Percentiles rank a stretch among this genome's conserved stretches.
Conservation (phyloP, 169 alveolate genomes). For the Plasmodium fragile region DNA sequence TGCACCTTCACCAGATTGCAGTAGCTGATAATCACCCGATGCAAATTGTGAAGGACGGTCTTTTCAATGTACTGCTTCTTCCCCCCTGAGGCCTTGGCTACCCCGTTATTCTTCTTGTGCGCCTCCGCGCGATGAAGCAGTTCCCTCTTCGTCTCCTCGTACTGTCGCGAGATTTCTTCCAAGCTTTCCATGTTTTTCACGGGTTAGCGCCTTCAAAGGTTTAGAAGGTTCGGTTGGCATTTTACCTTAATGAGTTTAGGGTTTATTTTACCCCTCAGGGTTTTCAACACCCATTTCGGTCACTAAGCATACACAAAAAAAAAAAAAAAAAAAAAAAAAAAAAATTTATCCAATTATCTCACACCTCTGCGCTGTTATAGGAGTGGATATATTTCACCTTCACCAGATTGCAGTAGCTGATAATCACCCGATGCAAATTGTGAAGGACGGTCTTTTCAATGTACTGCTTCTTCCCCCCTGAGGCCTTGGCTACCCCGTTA, state of each 20-base stretch:
- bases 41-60: slow-evolving; percentile 6
- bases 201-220: too few relatives aligned
- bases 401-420: slow-evolving; percentile 11
- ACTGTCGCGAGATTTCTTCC: not conserved
- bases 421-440: slow-evolving; percentile 10
- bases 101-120: not conserved
- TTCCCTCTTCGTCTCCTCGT: not conserved
- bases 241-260: not conserved
- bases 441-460: slow-evolving; percentile 16
- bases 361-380: not conserved
- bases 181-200: not conserved
- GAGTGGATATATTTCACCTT: not conserved
- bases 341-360: not conserved
- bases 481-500: not conserved
- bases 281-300: not conserved
- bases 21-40: slow-evolving; percentile 7
- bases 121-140: not conserved
- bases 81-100: not conserved
- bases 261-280: not conserved
- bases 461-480: not conserved
- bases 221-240: not conserved
- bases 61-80: slow-evolving; percentile 10
- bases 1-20: slow-evolving; percentile 1
- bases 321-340: too few relatives aligned
- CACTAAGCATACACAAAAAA: too few relatives aligned